Percentiles rank a stretch among this genome's conserved stretches.
Evolutionary conservation across 2,329 filamentous ascomycete species (phyloP).

Genomic region (Fusarium sp.): DNA sequence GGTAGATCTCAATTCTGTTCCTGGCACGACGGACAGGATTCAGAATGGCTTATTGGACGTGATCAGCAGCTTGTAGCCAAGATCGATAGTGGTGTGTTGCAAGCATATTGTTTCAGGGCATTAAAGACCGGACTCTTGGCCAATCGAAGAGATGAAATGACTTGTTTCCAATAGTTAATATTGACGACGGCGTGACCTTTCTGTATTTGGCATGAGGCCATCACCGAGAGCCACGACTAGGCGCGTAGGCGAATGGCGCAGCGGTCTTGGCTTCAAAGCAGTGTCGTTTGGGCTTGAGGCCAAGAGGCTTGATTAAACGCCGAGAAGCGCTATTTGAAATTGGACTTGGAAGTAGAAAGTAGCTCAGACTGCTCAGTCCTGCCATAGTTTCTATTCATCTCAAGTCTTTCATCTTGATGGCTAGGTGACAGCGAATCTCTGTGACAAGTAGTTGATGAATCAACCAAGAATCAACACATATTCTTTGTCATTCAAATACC

Average conservation of each 20-base stretch:
- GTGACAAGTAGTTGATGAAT: neutral
- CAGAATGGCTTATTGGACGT: constrained; percentile 14
- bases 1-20: constrained; percentile 40
- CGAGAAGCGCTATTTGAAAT: constrained; percentile 21
- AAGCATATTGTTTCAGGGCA: constrained; percentile 36
- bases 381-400: neutral
- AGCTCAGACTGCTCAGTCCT: neutral
- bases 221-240: constrained; percentile 30
- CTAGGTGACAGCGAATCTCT: neutral
- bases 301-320: constrained; percentile 32
- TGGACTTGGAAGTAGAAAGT: neutral
- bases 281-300: constrained; percentile 5
- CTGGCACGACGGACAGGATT: constrained; percentile 18
- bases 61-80: constrained; percentile 5
- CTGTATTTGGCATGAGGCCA: constrained; percentile 23
- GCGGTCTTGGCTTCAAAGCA: constrained; percentile 15
- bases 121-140: constrained; percentile 4
- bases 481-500: neutral
- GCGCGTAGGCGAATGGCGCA: constrained; percentile 29
- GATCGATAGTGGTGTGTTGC: constrained; percentile 26
- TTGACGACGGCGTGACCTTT: constrained; percentile 8
- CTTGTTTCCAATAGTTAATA: constrained; percentile 11
- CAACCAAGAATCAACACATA: neutral
- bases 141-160: constrained; percentile 25
- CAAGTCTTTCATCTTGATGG: neutral